Evolutionary conservation across 129 eudicot genomes (phyloP), one percentile per base, ranked within the genome.

Genomic region (Artemisia argyi): DNA sequence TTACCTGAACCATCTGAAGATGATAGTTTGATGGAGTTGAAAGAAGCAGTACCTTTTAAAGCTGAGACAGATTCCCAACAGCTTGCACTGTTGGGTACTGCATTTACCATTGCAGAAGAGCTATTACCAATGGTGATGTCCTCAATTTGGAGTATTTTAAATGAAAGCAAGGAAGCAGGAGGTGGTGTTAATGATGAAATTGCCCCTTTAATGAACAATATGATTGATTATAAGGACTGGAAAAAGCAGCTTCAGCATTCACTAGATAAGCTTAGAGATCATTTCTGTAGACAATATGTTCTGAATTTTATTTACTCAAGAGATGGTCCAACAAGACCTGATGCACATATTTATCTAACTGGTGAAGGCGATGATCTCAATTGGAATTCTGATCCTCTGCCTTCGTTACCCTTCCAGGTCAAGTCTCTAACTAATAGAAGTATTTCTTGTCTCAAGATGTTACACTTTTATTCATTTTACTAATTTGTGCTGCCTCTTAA

Each of bases 51-150:
- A 39, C 93, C 97, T 39, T 90, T 88, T 63, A 94, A 81, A 73
- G 89, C 97, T n/a, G 99, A 94, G 76, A 84, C 99, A 32, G 99
- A 94, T 76, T 90, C 99, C 47, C 91, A 94, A 79, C 99, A 94
- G 71, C 96, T 90, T 63, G 87, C 96, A 18, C 76, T 90, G 47
- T 72, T 94, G 63, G 97, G 99, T 77, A 82, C 91, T 61, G 99
- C 99, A 19, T 90, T 85, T 81, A 86, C 96, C 5, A 81, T 90
- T 73, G 97, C 92, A 14, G 99, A 94, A 69, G 97, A 90, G 79
- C 82, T 93, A 53, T 74, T 94, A 69, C 99, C 97, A 0, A 90
- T 90, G 96, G 96, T 83, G 18, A 89, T 88, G 18, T 88, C 96
- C 2, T 75, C 79, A 75, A 77, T 88, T 66, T 88, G 96, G 96